Base-by-base conservation (phyloP, 2,329 filamentous ascomycete species). In the Aspergillus ruber region DNA sequence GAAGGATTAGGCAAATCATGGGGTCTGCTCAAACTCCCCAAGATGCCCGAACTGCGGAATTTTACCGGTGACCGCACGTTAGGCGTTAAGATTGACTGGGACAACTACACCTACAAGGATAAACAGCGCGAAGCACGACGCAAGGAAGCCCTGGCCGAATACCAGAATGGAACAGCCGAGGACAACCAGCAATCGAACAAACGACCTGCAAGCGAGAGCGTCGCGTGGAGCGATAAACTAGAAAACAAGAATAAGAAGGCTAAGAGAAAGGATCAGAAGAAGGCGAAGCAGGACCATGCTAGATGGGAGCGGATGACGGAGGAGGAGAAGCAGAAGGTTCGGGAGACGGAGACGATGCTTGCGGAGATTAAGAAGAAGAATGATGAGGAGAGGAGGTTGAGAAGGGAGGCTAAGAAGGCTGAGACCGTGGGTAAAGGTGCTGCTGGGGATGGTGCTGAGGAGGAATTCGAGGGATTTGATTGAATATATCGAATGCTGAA, bases 11-110 rank as follows among this genome's bases (percentile, higher is more conserved):
- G 84, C 1, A 76, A 82, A 46, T 86, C 85, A 0, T 98, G 91
- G 88, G 93, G 88, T 1, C 75, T 98, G 1, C 75, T 96, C 2
- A 84, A 84, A 44, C 77, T 97, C 54, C 93, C 93, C 3, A 89
- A 86, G 63, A 98, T 98, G 93, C 91, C 93, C 0, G 93, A 98
- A 67, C 72, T 88, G 45, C 85, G 84, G 59, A 79, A 75, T 0
- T 91, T 86, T 74, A 78, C 82, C 10, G 85, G 85, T 4, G 85
- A 88, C 63, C 77, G 78, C 52, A 78, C 72, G 18, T 71, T 84
- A 2, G 77, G 78, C 1, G 71, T 89, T 9, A 53, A 50, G 1
- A 44, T 71, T 3, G 81, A 89, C 63, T 84, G 86, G 77, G 77
- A 84, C 39, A 74, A 68, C 2, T 89, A 82, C 58, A 72, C 79